A percentile compares a stretch with the other conserved stretches of the same genome.
phyloP scores from a whole-genome alignment of 192 early-diverging fungal genomes.

The Backusella macrospora region DNA sequence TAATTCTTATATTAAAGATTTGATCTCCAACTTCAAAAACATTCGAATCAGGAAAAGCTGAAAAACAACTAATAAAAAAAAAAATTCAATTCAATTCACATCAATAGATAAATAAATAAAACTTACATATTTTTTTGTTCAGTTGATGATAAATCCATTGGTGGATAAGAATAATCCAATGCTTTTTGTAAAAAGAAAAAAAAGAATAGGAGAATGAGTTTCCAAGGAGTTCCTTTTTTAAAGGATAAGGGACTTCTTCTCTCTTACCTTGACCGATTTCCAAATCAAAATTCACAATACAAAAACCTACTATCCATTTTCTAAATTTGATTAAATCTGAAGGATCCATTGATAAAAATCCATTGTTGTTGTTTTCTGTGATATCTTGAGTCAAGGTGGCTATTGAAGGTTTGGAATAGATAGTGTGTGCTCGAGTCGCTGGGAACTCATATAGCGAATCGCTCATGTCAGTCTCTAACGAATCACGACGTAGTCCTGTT shows the following conservation, averaged over 20 bases:
- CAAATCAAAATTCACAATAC: constrained; percentile 79
- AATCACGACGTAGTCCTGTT: neutral
- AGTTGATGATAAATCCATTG: constrained; percentile 62
- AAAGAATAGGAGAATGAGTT: too few species aligned
- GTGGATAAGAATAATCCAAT: constrained; percentile 73
- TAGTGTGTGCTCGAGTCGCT: constrained; percentile 9
- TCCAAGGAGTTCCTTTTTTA: too few species aligned
- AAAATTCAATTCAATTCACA: neutral
- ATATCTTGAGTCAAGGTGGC: constrained; percentile 22
- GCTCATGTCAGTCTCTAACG: constrained; percentile 25
- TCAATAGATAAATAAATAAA: neutral
- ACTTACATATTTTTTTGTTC: constrained; percentile 74
- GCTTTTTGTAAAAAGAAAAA: constrained; percentile 40
- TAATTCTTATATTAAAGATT: constrained; percentile 73
- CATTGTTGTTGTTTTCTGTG: constrained; percentile 14
- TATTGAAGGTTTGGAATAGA: neutral
- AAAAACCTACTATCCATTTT: constrained; percentile 75
- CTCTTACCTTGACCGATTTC: constrained; percentile 72
- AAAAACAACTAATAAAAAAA: constrained; percentile 72
- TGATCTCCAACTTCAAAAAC: constrained; percentile 75
- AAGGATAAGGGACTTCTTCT: neutral
- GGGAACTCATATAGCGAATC: constrained; percentile 18
- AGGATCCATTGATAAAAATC: constrained; percentile 17
- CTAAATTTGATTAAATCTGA: constrained; percentile 51
- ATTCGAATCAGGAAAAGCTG: constrained; percentile 77